Base-by-base conservation (phyloP, 495 filamentous ascomycete species). In the Filosporella fistucella region DNA sequence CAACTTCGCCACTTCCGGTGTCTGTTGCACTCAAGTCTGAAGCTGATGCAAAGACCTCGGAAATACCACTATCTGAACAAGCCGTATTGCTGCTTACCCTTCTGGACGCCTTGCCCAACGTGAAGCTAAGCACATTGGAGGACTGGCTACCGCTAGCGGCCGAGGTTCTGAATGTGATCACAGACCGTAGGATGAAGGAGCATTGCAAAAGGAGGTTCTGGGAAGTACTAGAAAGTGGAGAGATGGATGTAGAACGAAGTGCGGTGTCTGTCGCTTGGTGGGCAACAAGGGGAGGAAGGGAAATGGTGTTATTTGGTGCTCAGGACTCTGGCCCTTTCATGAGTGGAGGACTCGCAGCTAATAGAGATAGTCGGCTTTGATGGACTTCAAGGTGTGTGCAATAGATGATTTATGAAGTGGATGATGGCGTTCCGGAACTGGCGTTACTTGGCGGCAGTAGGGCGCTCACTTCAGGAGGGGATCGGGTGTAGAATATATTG, bases 241-340 rank as follows among this genome's bases (percentile, higher is more conserved):
- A 96, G 67, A 91, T 96, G 84, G 91, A 96, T 68, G 80, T 95
- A 38, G 87, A 95, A 56, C 72, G 89, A 21, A 82, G 87, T 9
- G 81, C 85, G 39, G 70, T 87, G 36, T 91, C 83, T 47, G 84
- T 94, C 22, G 78, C 80, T 11, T 98, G 93, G 93, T 98, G 93
- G 93, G 76, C 68, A 43, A 84, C 80, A 1, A 63, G 66, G 34
- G 85, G 85, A 13, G 86, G 86, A 0, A 68, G 84, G 33, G 81
- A 88, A 51, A 65, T 72, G 53, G 69, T 88, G 12, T 56, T 88
- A 0, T 81, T 74, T 61, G 82, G 81, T 49, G 20, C 23, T 36
- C 41, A 42, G 37, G 42, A 43, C 47, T 43, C 29, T 49, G 48
- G 16, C 55, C 39, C 40, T 4, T 62, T 64, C 4, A 84, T 85